Evolutionary conservation across 495 filamentous ascomycete species (phyloP), one percentile per base, ranked within the genome.

Genomic region (Penicillium soppii): DNA sequence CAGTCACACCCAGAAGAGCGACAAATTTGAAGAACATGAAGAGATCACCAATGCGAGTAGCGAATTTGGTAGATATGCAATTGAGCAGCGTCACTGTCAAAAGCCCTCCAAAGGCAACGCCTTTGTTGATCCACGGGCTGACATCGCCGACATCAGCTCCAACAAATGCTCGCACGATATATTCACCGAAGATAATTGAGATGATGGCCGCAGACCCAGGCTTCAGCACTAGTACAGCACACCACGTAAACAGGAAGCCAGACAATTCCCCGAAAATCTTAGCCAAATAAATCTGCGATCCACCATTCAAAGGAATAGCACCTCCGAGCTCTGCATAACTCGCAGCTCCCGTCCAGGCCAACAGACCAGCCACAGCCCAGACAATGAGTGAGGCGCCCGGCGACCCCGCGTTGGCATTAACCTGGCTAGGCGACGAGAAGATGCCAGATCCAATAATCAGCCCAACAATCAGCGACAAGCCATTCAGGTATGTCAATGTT

Each of bases 21-120:
- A 95, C 71, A 60, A 98, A 96, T 66, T 98, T 98, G 67, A 97
- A 78, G 69, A 97, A 90, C 90, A 97, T 92, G 70, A 97, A 88
- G 43, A 90, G 68, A 63, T 98, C 91, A 19, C 91, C 89, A 57
- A 92, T 79, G 37, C 88, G 77, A 3, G 91, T 92, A 21, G 88
- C 92, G 10, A 97, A 70, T 59, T 85, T 87, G 12, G 94, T 98
- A 15, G 90, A 95, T 15, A 95, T 74, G 69, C 90, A 94, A 66
- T 97, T 97, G 56, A 97, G 54, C 32, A 89, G 70, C 0, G 90
- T 95, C 40, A 97, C 90, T 4, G 81, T 15, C 1, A 88, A 59
- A 26, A 98, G 70, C 4, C 90, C 92, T 17, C 82, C 75, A 33
- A 96, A 65, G 4, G 91, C 95, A 13, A 96, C 90, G 5, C 79